Conservation (phyloP, 2,329 filamentous ascomycete species). For the Diaporthe sp. region DNA sequence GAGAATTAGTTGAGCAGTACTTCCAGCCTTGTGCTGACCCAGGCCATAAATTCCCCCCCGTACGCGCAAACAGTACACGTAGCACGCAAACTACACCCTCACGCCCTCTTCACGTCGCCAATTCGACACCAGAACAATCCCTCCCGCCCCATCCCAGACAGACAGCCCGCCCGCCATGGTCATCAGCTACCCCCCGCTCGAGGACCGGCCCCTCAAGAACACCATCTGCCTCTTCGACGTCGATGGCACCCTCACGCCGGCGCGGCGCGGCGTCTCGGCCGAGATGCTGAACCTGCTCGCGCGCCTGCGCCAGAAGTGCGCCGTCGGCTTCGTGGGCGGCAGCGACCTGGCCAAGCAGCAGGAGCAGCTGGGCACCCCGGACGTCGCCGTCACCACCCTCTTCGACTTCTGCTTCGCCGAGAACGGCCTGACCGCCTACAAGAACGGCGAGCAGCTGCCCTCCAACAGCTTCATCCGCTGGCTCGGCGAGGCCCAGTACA, state of each 20-base stretch:
- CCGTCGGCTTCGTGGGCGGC: slow-evolving; percentile 93
- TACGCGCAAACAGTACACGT: not conserved
- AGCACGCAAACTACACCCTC: not conserved
- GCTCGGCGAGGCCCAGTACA: slow-evolving; percentile 88
- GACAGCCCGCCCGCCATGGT: slow-evolving; percentile 52
- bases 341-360: slow-evolving; percentile 95
- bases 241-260: slow-evolving; percentile 89
- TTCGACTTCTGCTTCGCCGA: slow-evolving; percentile 99
- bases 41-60: not conserved
- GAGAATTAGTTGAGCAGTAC: not conserved
- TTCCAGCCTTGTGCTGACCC: not conserved
- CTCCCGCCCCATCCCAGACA: not conserved
- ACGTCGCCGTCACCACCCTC: slow-evolving; percentile 79
- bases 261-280: slow-evolving; percentile 79
- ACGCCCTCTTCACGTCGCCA: not conserved
- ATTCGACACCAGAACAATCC: not conserved
- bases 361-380: slow-evolving; percentile 85
- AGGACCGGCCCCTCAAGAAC: slow-evolving; percentile 88
- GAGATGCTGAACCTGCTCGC: slow-evolving; percentile 88
- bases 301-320: slow-evolving; percentile 85
- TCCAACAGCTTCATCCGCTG: slow-evolving; percentile 90
- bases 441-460: slow-evolving; percentile 80
- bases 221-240: slow-evolving; percentile 98
- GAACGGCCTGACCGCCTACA: slow-evolving; percentile 94
- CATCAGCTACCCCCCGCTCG: slow-evolving; percentile 77